These are phyloP conservation scores for Xerocomus cyaneibrunnescens DNA, from an alignment of 1,284 basidiomycete genomes.

Conservation along the genomic window DNA sequence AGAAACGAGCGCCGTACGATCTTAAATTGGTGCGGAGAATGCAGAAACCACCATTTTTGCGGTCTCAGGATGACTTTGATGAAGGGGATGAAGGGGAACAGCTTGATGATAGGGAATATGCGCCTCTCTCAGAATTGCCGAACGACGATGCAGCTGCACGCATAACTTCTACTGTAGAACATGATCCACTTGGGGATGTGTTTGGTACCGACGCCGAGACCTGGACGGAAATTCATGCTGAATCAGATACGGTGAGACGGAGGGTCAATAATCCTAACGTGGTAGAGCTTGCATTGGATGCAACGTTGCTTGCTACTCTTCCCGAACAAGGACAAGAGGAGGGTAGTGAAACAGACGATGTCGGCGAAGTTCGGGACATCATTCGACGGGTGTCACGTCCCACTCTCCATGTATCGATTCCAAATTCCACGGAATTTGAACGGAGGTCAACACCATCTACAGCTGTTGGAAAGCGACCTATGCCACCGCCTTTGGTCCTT, in stretches of 20 bases:
- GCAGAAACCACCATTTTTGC: constrained; percentile 39
- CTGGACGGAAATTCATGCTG: constrained; percentile 54
- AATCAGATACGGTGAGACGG: constrained; percentile 28
- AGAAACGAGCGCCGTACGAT: constrained; percentile 43
- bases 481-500: constrained; percentile 55
- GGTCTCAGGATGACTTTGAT: constrained; percentile 28
- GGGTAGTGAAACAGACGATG: constrained; percentile 33
- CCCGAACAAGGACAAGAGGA: constrained; percentile 38
- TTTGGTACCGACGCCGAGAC: constrained; percentile 61
- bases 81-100: constrained; percentile 23
- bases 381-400: constrained; percentile 44
- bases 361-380: constrained; percentile 49
- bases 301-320: constrained; percentile 43
- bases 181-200: constrained; percentile 48
- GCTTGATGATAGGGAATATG: constrained; percentile 31
- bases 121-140: constrained; percentile 37
- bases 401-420: constrained; percentile 28
- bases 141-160: constrained; percentile 16
- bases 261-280: constrained; percentile 41
- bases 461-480: constrained; percentile 29
- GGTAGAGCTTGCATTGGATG: constrained; percentile 54
- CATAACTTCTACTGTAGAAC: constrained; percentile 31
- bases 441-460: constrained; percentile 32
- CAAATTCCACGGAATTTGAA: constrained; percentile 28
- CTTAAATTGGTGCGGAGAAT: constrained; percentile 52